These are phyloP conservation scores for Echinochloa phyllopogon DNA, from an alignment of 176 grass and related monocot species.

Conservation along the genomic window DNA sequence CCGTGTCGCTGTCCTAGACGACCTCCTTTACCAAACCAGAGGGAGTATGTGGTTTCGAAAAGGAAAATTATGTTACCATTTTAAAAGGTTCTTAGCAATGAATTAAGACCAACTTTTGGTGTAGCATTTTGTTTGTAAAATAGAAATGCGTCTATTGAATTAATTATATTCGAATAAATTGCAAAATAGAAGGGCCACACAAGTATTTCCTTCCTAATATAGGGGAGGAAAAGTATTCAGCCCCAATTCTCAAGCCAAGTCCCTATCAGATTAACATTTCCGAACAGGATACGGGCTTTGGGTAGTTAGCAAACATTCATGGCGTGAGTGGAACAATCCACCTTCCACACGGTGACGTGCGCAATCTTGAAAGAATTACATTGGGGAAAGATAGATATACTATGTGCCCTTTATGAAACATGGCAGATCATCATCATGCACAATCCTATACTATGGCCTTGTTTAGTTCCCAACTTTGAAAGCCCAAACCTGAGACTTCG, in stretches of 20 bases:
- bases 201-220: not conserved
- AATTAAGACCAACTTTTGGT: not conserved
- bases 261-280: constrained; percentile 13
- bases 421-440: not conserved
- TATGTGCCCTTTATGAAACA: not conserved
- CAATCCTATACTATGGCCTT: not conserved
- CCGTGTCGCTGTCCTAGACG: too few species aligned
- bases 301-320: constrained; percentile 47
- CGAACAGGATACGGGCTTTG: not conserved
- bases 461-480: too few species aligned
- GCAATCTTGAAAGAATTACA: not conserved
- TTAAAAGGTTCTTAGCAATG: not conserved
- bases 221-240: not conserved
- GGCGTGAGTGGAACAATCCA: constrained; percentile 39
- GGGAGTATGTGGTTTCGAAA: not conserved
- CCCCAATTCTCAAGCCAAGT: not conserved
- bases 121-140: not conserved
- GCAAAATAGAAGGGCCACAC: not conserved
- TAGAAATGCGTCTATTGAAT: not conserved
- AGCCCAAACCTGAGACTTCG: too few species aligned
- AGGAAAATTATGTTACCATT: not conserved
- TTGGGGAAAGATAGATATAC: not conserved
- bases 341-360: constrained; percentile 25
- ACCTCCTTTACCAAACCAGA: too few species aligned
- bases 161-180: not conserved